Evolutionary conservation across 1,284 basidiomycete species (phyloP), one percentile per base, ranked within the genome.

Genomic region (Albatrellus sp.): DNA sequence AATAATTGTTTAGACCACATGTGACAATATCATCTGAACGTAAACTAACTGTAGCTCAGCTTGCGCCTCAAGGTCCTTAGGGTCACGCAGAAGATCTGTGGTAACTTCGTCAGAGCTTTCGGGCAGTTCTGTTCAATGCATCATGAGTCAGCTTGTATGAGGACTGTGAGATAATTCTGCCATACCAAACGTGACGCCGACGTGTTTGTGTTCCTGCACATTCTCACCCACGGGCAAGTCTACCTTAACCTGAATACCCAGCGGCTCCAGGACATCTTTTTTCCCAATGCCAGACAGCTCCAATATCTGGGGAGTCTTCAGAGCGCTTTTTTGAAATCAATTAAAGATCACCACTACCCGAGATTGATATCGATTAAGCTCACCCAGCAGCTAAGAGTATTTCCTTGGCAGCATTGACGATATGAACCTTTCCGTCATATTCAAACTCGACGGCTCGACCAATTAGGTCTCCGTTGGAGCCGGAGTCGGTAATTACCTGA

Each of bases 251-350:
- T 58, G 47, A 17, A 69, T 59, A 1, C 58, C 60, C 24, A 61
- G 50, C 0, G 45, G 38, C 7, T 52, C 43, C 14, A 68, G 52
- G n/a, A 64, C 49, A 2, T 51, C 49, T 0, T 47, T 48, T 16
- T 59, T 53, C 5, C 66, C 67, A 16, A 69, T 63, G 10, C 67
- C 67, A 2, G 63, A 66, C 10, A 68, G 57, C 49, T 67, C 64
- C 8, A 68, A 54, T 8, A 68, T 49, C 48, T 64, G 55, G 6
- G 57, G 57, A 2, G 54, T 55, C 51, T 52, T 59, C 46, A 60
- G 53, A 44, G 55, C 54, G 43, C 60, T 57, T 28, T 19, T n/a
- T n/a, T 12, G n/a, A 28, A 10, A 29, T 36, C 4, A 30, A n/a
- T 35, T 45, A 16, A 29, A 17, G 7, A 41, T 41, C 16, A 29